A percentile compares a stretch with the other conserved stretches of the same genome.
These are phyloP conservation scores for Candida succiphila DNA, from an alignment of 805 yeast species.

Conservation along the genomic window DNA sequence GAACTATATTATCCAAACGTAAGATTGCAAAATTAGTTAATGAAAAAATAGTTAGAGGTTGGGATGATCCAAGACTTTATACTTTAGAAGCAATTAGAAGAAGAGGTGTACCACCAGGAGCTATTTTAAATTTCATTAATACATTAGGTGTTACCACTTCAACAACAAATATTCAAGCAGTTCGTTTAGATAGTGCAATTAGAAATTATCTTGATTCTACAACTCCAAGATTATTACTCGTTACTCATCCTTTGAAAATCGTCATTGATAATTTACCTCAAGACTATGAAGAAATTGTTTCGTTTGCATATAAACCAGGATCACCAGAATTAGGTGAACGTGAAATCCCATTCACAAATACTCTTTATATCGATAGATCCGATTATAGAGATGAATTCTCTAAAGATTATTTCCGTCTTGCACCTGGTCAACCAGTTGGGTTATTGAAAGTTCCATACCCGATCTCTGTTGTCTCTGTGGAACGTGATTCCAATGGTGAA, in stretches of 20 bases:
- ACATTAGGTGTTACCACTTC: slow-evolving; percentile 96
- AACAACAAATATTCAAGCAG: slow-evolving; percentile 82
- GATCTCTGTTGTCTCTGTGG: slow-evolving; percentile 59
- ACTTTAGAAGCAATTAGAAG: slow-evolving; percentile 92
- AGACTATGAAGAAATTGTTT: slow-evolving; percentile 57
- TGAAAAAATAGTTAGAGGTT: slow-evolving; percentile 75
- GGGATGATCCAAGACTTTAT: slow-evolving; percentile 97
- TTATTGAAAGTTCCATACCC: slow-evolving; percentile 84
- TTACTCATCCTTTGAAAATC: slow-evolving; percentile 78
- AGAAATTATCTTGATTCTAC: slow-evolving; percentile 81
- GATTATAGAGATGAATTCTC: slow-evolving; percentile 69
- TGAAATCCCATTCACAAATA: slow-evolving; percentile 65
- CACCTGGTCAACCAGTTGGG: slow-evolving; percentile 94
- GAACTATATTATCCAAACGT: slow-evolving; percentile 90
- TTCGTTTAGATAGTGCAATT: slow-evolving; percentile 82
- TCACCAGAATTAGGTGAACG: slow-evolving; percentile 65
- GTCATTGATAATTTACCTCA: slow-evolving; percentile 75
- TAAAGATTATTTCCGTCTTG: slow-evolving; percentile 81
- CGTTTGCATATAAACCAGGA: slow-evolving; percentile 89
- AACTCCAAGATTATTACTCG: slow-evolving; percentile 92
- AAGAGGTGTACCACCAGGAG: slow-evolving; percentile 99
- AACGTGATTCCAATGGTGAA: slow-evolving; percentile 50
- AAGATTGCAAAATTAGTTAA: slow-evolving; percentile 89
- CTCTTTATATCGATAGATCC: slow-evolving; percentile 74
- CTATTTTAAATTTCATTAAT: slow-evolving; percentile 84